Evolutionary conservation across 2,329 filamentous ascomycete genomes (phyloP).

Genomic region (Penicillium sp.): DNA sequence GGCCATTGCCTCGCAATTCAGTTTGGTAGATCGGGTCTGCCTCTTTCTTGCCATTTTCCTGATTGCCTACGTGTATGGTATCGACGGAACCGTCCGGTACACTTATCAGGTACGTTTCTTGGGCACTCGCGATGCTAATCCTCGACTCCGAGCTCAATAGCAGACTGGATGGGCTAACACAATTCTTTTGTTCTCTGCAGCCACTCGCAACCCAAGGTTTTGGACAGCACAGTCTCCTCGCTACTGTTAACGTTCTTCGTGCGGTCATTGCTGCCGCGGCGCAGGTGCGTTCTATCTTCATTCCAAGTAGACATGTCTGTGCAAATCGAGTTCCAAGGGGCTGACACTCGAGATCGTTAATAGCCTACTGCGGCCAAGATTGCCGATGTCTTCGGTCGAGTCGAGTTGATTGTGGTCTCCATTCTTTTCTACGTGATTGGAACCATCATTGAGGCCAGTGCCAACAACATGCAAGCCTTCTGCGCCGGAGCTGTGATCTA

Average conservation of each 20-base stretch:
- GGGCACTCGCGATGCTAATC: background rate
- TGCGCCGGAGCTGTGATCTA: slow-evolving; percentile 55
- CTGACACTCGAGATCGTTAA: background rate
- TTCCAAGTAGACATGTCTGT: no score
- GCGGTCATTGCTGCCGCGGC: slow-evolving; percentile 56
- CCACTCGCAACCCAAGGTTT: slow-evolving; percentile 51
- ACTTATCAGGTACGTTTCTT: slow-evolving; percentile 41
- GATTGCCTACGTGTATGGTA: slow-evolving; percentile 58
- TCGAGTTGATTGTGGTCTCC: slow-evolving; percentile 52
- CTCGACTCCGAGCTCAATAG: no score
- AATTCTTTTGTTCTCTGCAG: slow-evolving; percentile 22
- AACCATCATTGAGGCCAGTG: slow-evolving; percentile 52
- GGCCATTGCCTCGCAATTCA: slow-evolving; percentile 50
- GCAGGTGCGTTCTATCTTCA: slow-evolving; percentile 27
- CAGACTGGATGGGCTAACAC: slow-evolving; percentile 1
- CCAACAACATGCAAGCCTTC: slow-evolving; percentile 48
- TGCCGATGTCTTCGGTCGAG: slow-evolving; percentile 57
- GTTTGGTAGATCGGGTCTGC: slow-evolving; percentile 46
- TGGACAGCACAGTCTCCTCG: slow-evolving; percentile 49
- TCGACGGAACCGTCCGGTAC: slow-evolving; percentile 52
- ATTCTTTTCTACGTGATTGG: slow-evolving; percentile 53
- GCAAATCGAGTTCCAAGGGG: background rate
- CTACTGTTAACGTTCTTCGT: slow-evolving; percentile 54
- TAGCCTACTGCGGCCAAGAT: slow-evolving; percentile 56
- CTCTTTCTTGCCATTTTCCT: slow-evolving; percentile 59